Base-by-base conservation (phyloP, 2,329 filamentous ascomycete genomes). In the Penicillium sp. region DNA sequence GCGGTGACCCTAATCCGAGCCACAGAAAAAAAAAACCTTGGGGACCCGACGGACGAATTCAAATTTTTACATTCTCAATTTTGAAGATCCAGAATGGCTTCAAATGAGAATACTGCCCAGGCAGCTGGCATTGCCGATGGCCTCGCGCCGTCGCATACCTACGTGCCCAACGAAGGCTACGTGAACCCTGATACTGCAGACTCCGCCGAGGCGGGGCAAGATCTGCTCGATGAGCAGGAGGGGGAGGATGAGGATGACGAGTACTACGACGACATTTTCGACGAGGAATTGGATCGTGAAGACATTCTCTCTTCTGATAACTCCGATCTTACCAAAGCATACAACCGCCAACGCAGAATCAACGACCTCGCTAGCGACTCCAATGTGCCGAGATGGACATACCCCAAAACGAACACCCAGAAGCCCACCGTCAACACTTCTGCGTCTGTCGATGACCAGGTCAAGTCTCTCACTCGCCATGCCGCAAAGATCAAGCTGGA, bases 401-500 rank as follows among this genome's bases (percentile, higher is more conserved):
- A 85, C 54, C 87, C 88, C 3, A 87, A 88, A 68, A 85, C 86
- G 55, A 96, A 94, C 70, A 83, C 87, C 19, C 91, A 92, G 71
- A 90, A 88, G 68, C 90, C 91, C 7, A 83, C 83, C 0, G 86
- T 90, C 45, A 96, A 96, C 75, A 92, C 90, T 0, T 82, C 84
- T 60, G 84, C 90, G 25, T 88, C 86, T 25, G 83, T 96, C 52
- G 91, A 96, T 72, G 92, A 97, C 70, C 91, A 97, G 67, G 88
- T 96, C 52, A 87, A 88, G 5, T 87, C 87, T n/a, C 82, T 97
- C 38, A 86, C 91, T 33, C 88, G 88, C 65, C 91, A 97, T 79
- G 92, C 92, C 1, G 84, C 84, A 58, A 96, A 96, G 78, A 89
- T 97, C 65, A 86, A 88, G 50, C 83, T 97, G 31, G 89, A 92